Base-by-base conservation (phyloP, 2,329 filamentous ascomycete genomes). In the Orbilia brochopaga region DNA sequence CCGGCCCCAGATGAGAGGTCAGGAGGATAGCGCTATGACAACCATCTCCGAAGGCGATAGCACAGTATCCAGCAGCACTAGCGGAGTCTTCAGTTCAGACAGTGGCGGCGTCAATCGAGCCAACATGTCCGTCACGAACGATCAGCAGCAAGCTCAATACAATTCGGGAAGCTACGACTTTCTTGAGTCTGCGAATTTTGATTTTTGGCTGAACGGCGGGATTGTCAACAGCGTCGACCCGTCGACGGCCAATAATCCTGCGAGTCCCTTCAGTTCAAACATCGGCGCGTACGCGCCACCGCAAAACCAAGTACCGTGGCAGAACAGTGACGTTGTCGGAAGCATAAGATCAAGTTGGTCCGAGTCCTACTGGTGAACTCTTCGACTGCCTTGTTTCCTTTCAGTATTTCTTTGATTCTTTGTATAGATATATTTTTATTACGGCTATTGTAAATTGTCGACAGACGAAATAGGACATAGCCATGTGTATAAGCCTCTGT, bases 171-270 rank as follows among this genome's bases (percentile, higher is more conserved):
- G 63, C n/a, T 70, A 70, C 30, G 66, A 70, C 37, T 70, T 70
- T 40, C 42, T 70, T 2, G 66, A 70, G 42, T 59, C 63, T n/a
- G 66, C 66, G 1, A 70, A 70, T 51, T 70, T 70, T 21, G 66
- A 70, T n/a, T 70, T 70, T 44, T 70, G 66, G 66, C 50, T 70
- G 53, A 70, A 70, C 21, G 66, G 66, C 17, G 66, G 66, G 4
- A 70, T 70, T 53, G 66, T 70, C 17, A 70, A 70, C 46, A 64
- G 53, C 48, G 66, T 64, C 32, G 66, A 70, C 40, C 66, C 66
- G 35, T 64, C 54, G 32, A 42, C 59, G 32, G 66, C 66, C 23
- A 70, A 70, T 40, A 64, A 60, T 17, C 66, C 53, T 5, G 66
- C 59, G 13, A 56, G 66, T 23, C 66, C 66, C 21, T 70, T 70